phyloP scores from a whole-genome alignment of 192 early-diverging fungal species.

The Phlyctochytrium planicorne region DNA sequence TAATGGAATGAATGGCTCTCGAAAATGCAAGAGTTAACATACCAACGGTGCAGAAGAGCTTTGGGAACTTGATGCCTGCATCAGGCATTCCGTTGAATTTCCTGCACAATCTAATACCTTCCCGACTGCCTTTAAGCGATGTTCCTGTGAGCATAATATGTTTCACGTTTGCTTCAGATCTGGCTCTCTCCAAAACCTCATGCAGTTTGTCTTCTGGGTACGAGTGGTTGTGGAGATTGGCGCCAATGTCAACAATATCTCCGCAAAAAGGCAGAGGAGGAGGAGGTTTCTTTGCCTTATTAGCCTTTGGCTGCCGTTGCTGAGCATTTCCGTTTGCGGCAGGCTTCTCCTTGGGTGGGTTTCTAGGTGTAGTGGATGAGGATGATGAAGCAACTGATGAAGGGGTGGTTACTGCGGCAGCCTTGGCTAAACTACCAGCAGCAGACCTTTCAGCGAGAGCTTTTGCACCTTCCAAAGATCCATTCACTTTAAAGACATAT shows the following conservation, averaged over 20 bases:
- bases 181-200: constrained; percentile 3
- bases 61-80: constrained; percentile 6
- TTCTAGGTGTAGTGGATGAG: not conserved
- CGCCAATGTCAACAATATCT: constrained; percentile 39
- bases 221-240: constrained; percentile 26
- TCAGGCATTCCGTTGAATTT: constrained; percentile 9
- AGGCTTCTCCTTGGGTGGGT: not conserved
- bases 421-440: no score
- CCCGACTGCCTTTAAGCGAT: constrained; percentile 18
- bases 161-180: constrained; percentile 14
- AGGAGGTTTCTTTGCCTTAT: constrained; percentile 5
- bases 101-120: constrained; percentile 17
- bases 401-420: not conserved
- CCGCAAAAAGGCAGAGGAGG: constrained; percentile 21
- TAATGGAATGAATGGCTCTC: no score
- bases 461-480: not conserved
- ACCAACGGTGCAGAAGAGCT: constrained; percentile 17
- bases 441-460: not conserved
- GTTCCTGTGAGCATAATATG: constrained; percentile 37
- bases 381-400: not conserved
- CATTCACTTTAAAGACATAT: constrained; percentile 25
- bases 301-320: not conserved
- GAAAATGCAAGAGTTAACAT: no score
- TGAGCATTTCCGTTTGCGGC: not conserved
- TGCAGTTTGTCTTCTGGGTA: constrained; percentile 11